A percentile compares a stretch with the other conserved stretches of the same genome.
Conservation (phyloP, 139 green algal genomes). For the Yamagishiella unicocca region DNA sequence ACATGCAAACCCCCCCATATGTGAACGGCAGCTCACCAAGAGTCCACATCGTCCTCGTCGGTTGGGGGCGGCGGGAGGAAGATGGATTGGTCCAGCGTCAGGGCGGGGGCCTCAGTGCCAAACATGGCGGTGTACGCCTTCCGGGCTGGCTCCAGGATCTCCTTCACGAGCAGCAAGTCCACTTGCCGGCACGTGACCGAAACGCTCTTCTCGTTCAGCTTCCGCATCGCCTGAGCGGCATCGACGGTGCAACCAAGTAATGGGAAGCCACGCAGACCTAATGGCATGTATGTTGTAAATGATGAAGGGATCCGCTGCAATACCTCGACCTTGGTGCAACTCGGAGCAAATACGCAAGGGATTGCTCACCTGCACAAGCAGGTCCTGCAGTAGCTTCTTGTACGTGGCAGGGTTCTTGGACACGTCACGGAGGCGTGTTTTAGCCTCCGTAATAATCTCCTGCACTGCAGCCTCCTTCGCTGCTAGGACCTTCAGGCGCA, state of each 20-base stretch:
- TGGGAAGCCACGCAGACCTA: no score
- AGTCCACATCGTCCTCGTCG: constrained; percentile 68
- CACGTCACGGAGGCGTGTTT: constrained; percentile 72
- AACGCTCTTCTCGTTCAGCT: constrained; percentile 79
- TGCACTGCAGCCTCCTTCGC: constrained; percentile 88
- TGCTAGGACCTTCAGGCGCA: constrained; percentile 92
- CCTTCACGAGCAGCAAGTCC: constrained; percentile 80
- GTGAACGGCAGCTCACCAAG: constrained; percentile 58
- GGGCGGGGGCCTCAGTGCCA: constrained; percentile 61
- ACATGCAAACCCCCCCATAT: no score
- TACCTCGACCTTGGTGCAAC: no score
- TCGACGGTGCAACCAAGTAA: no score
- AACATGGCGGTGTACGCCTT: constrained; percentile 69
- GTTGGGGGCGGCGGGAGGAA: constrained; percentile 80
- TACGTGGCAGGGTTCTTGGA: constrained; percentile 82
- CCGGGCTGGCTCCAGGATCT: constrained; percentile 67
- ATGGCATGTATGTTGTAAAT: no score
- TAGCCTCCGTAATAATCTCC: constrained; percentile 69
- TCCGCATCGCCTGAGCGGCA: constrained; percentile 76
- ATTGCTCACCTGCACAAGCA: constrained; percentile 86
- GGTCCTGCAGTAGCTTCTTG: constrained; percentile 84
- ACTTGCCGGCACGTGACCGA: constrained; percentile 81
- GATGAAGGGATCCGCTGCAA: no score
- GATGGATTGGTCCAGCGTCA: constrained; percentile 77
- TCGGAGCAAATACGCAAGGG: no score